phyloP scores from a whole-genome alignment of 1,284 basidiomycete genomes.

The Heliocybe sulcata region DNA sequence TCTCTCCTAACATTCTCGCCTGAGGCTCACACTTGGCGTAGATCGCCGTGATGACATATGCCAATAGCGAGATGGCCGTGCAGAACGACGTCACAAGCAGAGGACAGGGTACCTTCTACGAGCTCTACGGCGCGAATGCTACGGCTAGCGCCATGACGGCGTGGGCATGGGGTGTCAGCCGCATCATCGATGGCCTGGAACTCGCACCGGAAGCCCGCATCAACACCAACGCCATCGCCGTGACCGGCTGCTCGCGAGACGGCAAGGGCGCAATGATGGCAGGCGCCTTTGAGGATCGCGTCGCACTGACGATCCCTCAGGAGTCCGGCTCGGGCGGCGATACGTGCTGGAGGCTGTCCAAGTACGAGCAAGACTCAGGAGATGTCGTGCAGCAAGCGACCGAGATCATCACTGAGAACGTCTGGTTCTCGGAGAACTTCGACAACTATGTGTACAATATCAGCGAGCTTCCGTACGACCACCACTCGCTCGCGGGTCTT shows the following conservation, averaged over 20 bases:
- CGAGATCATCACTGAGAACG: conserved; percentile 46
- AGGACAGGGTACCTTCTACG: conserved; percentile 46
- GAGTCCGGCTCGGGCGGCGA: conserved; percentile 50
- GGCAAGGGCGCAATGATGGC: conserved; percentile 50
- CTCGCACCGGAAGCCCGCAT: conserved; percentile 33
- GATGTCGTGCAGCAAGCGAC: conserved; percentile 36
- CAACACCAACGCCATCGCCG: conserved; percentile 37
- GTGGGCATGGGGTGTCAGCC: conserved; percentile 49
- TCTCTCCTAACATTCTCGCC: not conserved
- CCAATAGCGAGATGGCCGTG: conserved; percentile 41
- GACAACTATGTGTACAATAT: conserved; percentile 34
- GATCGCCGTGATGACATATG: conserved; percentile 40
- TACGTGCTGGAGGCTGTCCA: conserved; percentile 48
- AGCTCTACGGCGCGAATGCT: conserved; percentile 35
- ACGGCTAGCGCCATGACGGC: conserved; percentile 45
- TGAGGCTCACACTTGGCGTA: conserved; percentile 5
- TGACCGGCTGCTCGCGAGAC: conserved; percentile 49
- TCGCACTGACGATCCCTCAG: conserved; percentile 48
- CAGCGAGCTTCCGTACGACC: conserved; percentile 39
- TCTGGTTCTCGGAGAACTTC: conserved; percentile 46
- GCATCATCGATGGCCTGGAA: conserved; percentile 49
- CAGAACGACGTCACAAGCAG: conserved; percentile 35
- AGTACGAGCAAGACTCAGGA: conserved; percentile 29
- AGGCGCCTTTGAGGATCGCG: conserved; percentile 44
- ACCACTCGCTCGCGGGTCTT: conserved; percentile 42